Percentiles rank a stretch among this genome's conserved stretches.
Evolutionary conservation across 208 protist genomes (phyloP).

Genomic region (Crithidia bombi): DNA sequence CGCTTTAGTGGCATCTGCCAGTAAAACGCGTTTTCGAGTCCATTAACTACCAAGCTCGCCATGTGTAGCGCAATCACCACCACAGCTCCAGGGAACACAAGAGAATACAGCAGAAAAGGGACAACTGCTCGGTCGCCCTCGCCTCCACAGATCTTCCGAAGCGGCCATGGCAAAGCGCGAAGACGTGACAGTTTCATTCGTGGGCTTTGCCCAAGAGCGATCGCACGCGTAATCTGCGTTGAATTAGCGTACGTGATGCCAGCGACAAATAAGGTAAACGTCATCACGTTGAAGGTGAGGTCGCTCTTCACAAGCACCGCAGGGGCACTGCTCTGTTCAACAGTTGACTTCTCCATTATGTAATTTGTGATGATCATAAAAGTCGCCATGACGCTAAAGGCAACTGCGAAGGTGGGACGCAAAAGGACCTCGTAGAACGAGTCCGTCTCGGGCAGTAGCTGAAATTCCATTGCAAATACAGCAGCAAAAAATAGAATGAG

Average conservation of each 20-base stretch:
- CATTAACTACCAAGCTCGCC: slow-evolving; percentile 34
- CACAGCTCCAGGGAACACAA: slow-evolving; percentile 36
- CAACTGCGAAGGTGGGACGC: slow-evolving; percentile 43
- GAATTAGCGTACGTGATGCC: slow-evolving; percentile 42
- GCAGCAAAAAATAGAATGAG: background rate
- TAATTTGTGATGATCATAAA: slow-evolving; percentile 48
- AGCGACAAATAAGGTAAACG: slow-evolving; percentile 37
- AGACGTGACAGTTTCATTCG: slow-evolving; percentile 38
- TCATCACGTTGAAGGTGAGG: slow-evolving; percentile 39
- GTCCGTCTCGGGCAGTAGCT: slow-evolving; percentile 46
- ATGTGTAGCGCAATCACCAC: slow-evolving; percentile 33
- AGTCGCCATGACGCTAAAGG: slow-evolving; percentile 35
- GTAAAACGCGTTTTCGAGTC: slow-evolving; percentile 26
- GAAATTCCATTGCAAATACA: slow-evolving; percentile 38
- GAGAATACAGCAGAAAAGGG: slow-evolving; percentile 43
- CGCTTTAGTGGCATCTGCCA: slow-evolving; percentile 46
- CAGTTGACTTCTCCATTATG: slow-evolving; percentile 45
- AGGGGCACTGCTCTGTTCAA: slow-evolving; percentile 42
- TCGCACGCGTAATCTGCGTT: slow-evolving; percentile 40
- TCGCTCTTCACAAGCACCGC: slow-evolving; percentile 34
- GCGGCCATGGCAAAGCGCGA: slow-evolving; percentile 38
- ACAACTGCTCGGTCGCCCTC: slow-evolving; percentile 39
- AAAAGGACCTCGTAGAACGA: slow-evolving; percentile 47
- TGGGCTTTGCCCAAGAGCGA: slow-evolving; percentile 44
- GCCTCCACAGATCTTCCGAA: slow-evolving; percentile 39